Percentiles rank a stretch among this genome's conserved stretches.
These are phyloP conservation scores for Saccharomyces hybrid DNA, from an alignment of 1,139 yeast species.

Conservation along the genomic window DNA sequence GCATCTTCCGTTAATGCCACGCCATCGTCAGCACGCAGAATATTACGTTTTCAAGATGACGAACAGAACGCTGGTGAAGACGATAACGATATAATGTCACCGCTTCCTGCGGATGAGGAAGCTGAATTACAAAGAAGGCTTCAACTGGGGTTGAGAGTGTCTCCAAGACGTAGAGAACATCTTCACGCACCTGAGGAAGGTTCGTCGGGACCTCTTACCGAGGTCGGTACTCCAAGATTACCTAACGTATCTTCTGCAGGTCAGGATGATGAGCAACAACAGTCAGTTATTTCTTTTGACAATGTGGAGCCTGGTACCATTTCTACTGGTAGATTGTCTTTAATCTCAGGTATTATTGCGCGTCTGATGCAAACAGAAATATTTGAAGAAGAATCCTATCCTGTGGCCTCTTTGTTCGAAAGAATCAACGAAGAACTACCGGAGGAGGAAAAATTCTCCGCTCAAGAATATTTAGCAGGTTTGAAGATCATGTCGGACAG, in stretches of 20 bases:
- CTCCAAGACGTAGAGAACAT: conserved; percentile 23
- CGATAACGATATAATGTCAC: conserved; percentile 16
- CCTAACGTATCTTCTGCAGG: conserved; percentile 28
- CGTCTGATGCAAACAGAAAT: conserved; percentile 41
- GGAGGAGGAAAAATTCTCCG: conserved; percentile 54
- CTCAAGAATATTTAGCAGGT: conserved; percentile 48
- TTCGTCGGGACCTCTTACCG: conserved; percentile 22
- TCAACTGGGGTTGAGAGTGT: conserved; percentile 25
- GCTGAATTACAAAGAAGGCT: conserved; percentile 25
- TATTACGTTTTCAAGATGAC: conserved; percentile 12
- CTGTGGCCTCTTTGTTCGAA: conserved; percentile 39
- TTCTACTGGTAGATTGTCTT: conserved; percentile 44
- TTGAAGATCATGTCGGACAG: conserved; percentile 45
- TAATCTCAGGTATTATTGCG: conserved; percentile 43
- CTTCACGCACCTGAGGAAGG: conserved; percentile 14
- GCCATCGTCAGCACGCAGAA: conserved; percentile 13
- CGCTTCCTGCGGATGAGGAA: conserved; percentile 24
- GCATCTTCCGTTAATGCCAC: conserved; percentile 6
- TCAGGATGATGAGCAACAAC: conserved; percentile 25
- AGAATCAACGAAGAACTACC: conserved; percentile 46
- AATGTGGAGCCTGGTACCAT: conserved; percentile 34
- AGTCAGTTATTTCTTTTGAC: conserved; percentile 24
- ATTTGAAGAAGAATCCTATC: conserved; percentile 44
- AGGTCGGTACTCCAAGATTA: conserved; percentile 18
- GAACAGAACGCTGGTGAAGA: conserved; percentile 18